Evolutionary conservation across 805 yeast genomes (phyloP), one percentile per base, ranked within the genome.

Genomic region (Teunomyces gatunensis): DNA sequence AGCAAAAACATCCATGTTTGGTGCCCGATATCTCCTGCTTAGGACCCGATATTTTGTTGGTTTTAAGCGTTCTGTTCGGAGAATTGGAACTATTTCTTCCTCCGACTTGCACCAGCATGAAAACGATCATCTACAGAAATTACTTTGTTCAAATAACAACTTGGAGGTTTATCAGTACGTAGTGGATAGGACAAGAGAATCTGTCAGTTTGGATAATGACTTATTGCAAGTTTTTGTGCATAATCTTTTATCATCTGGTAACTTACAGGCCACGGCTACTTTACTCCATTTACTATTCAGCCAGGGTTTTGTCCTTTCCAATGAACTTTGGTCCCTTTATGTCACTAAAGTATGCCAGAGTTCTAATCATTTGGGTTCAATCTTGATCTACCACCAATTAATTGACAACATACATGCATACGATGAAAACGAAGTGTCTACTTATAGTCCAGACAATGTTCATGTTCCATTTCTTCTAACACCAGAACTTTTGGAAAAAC

Each of bases 321-420:
- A 66, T 49, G 69, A 71, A 47, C 30, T 65, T 21, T 73, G 77
- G 77, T 59, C 71, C 1, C 39, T 49, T 2, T 64, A 60, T 32
- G 39, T 65, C 0, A 49, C 63, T 7, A 43, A 61, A 25, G 65
- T 65, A 0, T 54, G 65, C 32, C 60, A 60, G 11, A 30, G 18
- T 12, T 49, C 57, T 9, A 57, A 68, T 50, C 59, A 63, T 44
- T 47, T 56, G 4, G 69, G 75, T 0, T 71, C 73, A 1, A 54
- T 58, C 4, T 47, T 70, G 39, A 57, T 69, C 1, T 73, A 63
- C 49, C 74, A 73, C 50, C 67, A 68, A 36, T 45, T 73, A 7
- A 58, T 73, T 3, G 68, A 65, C 40, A 64, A 68, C 34, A 40
- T 50, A 37, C 29, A 39, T n/a, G 45, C 51, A 29, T 61, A 60